Percentiles rank a stretch among this genome's conserved stretches.
These are phyloP conservation scores for Coemansia pectinata DNA, from an alignment of 192 early-diverging fungal species.

Conservation along the genomic window DNA sequence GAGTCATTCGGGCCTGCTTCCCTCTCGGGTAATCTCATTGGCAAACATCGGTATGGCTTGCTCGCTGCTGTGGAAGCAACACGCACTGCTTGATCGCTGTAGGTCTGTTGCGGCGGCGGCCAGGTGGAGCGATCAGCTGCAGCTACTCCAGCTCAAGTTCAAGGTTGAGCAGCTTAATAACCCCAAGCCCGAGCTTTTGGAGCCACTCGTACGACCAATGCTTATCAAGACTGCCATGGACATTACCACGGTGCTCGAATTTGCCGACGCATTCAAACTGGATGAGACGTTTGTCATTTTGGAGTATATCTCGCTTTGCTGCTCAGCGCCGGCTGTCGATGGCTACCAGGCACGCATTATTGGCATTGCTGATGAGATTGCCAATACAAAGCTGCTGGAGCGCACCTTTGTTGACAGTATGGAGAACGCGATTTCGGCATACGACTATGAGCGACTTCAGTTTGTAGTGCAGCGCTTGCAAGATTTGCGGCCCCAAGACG, in stretches of 20 bases:
- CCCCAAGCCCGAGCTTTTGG: slow-evolving; percentile 55
- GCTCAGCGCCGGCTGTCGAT: slow-evolving; percentile 27
- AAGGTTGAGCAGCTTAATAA: slow-evolving; percentile 57
- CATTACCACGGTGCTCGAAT: slow-evolving; percentile 63
- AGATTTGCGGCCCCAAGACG: slow-evolving; percentile 52
- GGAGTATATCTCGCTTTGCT: slow-evolving; percentile 52
- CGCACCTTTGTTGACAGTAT: slow-evolving; percentile 51
- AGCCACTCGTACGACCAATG: slow-evolving; percentile 59
- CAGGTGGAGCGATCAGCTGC: slow-evolving; percentile 67
- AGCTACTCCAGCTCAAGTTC: slow-evolving; percentile 62
- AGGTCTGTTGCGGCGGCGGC: slow-evolving; percentile 60
- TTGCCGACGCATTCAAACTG: slow-evolving; percentile 61
- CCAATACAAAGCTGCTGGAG: slow-evolving; percentile 61
- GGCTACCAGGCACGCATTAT: slow-evolving; percentile 57
- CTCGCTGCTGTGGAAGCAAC: slow-evolving; percentile 67
- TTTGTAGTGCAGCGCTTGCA: slow-evolving; percentile 62
- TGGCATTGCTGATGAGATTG: slow-evolving; percentile 51
- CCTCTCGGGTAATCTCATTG: slow-evolving; percentile 43
- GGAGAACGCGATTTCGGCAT: slow-evolving; percentile 55
- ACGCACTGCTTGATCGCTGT: slow-evolving; percentile 62
- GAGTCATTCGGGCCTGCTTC: slow-evolving; percentile 40
- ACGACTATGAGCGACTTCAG: slow-evolving; percentile 67
- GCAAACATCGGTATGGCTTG: slow-evolving; percentile 61
- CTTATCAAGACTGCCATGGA: slow-evolving; percentile 64
- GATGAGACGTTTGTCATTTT: slow-evolving; percentile 44